Evolutionary conservation across 1,284 basidiomycete species (phyloP).

Genomic region (Testicularia cyperi): DNA sequence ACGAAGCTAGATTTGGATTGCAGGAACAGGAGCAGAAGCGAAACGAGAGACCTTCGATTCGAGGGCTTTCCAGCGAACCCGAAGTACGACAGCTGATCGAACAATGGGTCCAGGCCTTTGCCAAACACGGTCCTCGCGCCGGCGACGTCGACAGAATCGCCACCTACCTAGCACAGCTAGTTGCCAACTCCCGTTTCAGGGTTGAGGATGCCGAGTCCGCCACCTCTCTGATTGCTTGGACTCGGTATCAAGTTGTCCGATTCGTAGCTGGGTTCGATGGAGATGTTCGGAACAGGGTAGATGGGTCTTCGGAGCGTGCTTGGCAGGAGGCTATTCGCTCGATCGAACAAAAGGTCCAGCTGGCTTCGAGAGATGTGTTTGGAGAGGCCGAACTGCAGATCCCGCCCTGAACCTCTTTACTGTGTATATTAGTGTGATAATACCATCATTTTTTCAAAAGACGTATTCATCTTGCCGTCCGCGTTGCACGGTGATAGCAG

Average conservation of each 20-base stretch:
- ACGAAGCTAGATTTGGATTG: too few species aligned
- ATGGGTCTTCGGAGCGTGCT: neutral
- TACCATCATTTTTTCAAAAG: too few species aligned
- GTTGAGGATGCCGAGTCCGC: conserved; percentile 21
- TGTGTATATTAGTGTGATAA: too few species aligned
- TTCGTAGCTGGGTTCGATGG: neutral
- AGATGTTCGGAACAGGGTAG: neutral
- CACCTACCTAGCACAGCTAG: conserved; percentile 9
- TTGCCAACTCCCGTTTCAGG: neutral
- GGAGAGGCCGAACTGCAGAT: conserved; percentile 13
- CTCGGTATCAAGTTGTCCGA: neutral
- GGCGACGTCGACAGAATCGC: conserved; percentile 41
- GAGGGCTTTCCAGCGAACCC: conserved; percentile 14
- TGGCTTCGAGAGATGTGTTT: conserved; percentile 2
- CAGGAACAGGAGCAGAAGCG: neutral
- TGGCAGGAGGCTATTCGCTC: conserved; percentile 10
- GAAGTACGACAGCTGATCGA: conserved; percentile 17
- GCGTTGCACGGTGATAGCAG: too few species aligned
- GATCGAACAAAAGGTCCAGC: conserved; percentile 6
- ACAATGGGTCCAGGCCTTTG: conserved; percentile 35
- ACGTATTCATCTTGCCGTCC: too few species aligned
- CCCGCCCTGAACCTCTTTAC: too few species aligned
- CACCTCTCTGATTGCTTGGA: conserved; percentile 4
- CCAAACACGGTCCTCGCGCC: conserved; percentile 20
- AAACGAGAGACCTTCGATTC: conserved; percentile 7